phyloP scores from a whole-genome alignment of 176 grass and related monocot species.

The Echinochloa phyllopogon region DNA sequence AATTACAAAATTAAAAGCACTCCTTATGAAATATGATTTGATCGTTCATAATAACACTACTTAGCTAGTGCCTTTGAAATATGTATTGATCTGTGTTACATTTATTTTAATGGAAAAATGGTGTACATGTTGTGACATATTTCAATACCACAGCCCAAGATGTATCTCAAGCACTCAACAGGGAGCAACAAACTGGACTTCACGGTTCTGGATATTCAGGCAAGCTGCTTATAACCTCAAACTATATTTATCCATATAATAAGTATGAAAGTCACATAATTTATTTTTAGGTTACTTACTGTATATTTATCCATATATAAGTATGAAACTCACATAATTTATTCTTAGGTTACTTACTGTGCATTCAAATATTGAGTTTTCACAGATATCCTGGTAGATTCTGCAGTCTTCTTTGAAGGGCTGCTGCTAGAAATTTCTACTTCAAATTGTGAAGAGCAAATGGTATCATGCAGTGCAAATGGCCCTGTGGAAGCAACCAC shows the following conservation, averaged over 20 bases:
- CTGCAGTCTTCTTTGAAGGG: slow-evolving; percentile 13
- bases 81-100: background rate
- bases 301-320: too few species aligned
- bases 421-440: background rate
- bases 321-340: too few species aligned
- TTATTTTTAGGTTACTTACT: background rate
- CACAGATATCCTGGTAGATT: slow-evolving; percentile 23
- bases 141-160: background rate
- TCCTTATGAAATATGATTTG: too few species aligned
- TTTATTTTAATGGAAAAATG: slow-evolving; percentile 24
- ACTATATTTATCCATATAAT: slow-evolving; percentile 17
- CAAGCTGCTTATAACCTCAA: slow-evolving; percentile 14
- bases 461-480: background rate
- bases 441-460: slow-evolving; percentile 23
- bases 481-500: slow-evolving; percentile 23
- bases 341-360: too few species aligned
- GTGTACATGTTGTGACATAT: slow-evolving; percentile 13
- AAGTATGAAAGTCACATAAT: background rate
- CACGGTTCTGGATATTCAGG: slow-evolving; percentile 32
- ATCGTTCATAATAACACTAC: too few species aligned
- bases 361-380: background rate
- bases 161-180: slow-evolving; percentile 9
- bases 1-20: too few species aligned
- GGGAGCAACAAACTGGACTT: background rate
- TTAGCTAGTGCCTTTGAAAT: too few species aligned